Base-by-base conservation (phyloP, 441 rosid species). In the Daphne laureola region DNA sequence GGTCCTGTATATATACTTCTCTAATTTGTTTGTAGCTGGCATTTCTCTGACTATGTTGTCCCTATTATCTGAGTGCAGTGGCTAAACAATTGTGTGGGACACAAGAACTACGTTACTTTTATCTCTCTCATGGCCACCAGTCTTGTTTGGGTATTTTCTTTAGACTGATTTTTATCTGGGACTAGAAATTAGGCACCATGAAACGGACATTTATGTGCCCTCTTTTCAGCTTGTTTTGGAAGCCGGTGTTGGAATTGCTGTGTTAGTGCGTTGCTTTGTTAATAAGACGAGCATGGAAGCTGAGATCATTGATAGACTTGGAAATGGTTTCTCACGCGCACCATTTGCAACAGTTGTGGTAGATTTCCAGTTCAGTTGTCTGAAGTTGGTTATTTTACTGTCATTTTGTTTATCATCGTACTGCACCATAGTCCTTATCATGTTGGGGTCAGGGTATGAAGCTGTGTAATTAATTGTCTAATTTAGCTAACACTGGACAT, bases 331-430 rank as follows among this genome's bases (percentile, higher is more conserved):
- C 67, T 81, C 92, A 40, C 82, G 80, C 35, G 77, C 84, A 15
- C 86, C 88, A 46, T 84, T 84, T 49, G 86, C 88, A 8, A 69
- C 82, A 15, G 84, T 84, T 55, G 88, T 84, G 78, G 88, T 84
- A 81, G 51, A 61, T 73, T 23, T 65, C 52, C 14, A 5, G 17
- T 18, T 42, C 40, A 14, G 47, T 53, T 31, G 45, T 35, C 5
- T 45, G n/a, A 43, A 45, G 64, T n/a, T 31, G 46, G 53, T 51
- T 31, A 31, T 5, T 31, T 6, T 12, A 18, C 35, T 36, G 26
- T 44, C 48, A 14, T 44, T 46, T 31, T 44, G 12, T 14, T 36
- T 4, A 21, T 21, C 25, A 21, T 21, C 25, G 3, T 21, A 21
- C 25, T 21, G 25, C 25, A 21, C 25, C 25, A 21, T 21, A 21